Conservation (phyloP, 83 land plant species). For the Thuja plicata region DNA sequence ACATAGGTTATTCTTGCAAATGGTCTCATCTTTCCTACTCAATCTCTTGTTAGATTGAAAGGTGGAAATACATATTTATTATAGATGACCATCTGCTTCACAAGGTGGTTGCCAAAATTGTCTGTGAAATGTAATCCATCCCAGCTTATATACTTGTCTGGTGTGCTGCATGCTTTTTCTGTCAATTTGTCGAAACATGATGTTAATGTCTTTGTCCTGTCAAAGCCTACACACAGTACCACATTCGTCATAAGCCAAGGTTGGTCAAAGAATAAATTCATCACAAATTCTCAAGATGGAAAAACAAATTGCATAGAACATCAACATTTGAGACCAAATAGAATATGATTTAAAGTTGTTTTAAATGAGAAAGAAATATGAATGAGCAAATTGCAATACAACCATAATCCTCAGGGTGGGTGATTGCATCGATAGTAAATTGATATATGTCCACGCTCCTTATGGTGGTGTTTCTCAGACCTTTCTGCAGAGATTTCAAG, state of each 20-base stretch:
- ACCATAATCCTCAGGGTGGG: not conserved
- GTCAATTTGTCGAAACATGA: not conserved
- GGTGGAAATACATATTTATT: not conserved
- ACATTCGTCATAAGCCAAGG: not conserved
- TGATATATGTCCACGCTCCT: not conserved
- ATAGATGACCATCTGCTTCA: not conserved
- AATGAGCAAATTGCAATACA: not conserved
- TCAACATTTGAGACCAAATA: no score
- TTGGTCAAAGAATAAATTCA: not conserved
- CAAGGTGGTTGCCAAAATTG: not conserved
- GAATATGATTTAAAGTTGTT: not conserved
- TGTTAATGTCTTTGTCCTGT: not conserved
- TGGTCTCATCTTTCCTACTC: not conserved
- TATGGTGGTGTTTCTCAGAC: not conserved
- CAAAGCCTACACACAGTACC: not conserved
- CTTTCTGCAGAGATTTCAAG: not conserved
- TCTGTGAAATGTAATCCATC: constrained; percentile 10
- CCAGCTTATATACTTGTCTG: constrained; percentile 1
- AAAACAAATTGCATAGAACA: no score
- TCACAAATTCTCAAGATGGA: no score
- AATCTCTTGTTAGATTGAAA: not conserved
- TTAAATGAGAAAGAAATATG: not conserved
- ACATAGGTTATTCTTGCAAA: no score
- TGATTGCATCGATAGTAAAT: not conserved
- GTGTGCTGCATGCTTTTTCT: not conserved